Evolutionary conservation across 139 green algal genomes (phyloP), one percentile per base, ranked within the genome.

Genomic region (Micractinium conductrix): DNA sequence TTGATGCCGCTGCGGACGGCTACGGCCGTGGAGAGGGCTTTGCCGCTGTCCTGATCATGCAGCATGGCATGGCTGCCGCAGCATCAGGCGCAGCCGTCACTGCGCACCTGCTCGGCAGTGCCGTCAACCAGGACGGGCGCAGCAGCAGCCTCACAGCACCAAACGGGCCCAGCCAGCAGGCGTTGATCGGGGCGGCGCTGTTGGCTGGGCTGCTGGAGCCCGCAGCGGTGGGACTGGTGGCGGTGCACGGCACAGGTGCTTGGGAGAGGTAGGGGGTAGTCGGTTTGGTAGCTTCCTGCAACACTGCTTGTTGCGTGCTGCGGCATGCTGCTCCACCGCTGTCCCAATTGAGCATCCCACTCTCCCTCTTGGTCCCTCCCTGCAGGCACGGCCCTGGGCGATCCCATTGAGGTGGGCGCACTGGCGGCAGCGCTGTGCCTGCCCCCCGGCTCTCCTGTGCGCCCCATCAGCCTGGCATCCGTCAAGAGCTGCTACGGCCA

Each of bases 1-100:
- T 98, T 68, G 95, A 98, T 58, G 84, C 90, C 10, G 62, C 87
- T 19, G 95, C 95, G 2, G 93, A 98, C 68, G 95, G 95, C 43
- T 98, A 97, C 81, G 93, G 94, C 38, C 84, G 94, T 0, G 91
- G 85, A 2, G 95, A 98, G 88, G 90, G 88, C 0, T 74, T 74
- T 35, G 62, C 78, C 0, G 19, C 78, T 0, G 10, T 83, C n/a
- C 9, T 83, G 42, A 62, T 83, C 4, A 43, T 35, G 16, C 62
- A 44, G 62, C 42, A 74, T 19, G 42, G 62, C 17, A 3, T 50
- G 17, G 78, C 38, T 10, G 30, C 21, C 43, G 4, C 78, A 33
- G 40, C n/a, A 33, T 58, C 8, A 1, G 30, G 76, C 58, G 30
- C n/a, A n/a, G n/a, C 26, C 30, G 37, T 74, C 43, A 28, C 35